Evolutionary conservation across 2,329 filamentous ascomycete species (phyloP).

Genomic region (Alternaria viburni): DNA sequence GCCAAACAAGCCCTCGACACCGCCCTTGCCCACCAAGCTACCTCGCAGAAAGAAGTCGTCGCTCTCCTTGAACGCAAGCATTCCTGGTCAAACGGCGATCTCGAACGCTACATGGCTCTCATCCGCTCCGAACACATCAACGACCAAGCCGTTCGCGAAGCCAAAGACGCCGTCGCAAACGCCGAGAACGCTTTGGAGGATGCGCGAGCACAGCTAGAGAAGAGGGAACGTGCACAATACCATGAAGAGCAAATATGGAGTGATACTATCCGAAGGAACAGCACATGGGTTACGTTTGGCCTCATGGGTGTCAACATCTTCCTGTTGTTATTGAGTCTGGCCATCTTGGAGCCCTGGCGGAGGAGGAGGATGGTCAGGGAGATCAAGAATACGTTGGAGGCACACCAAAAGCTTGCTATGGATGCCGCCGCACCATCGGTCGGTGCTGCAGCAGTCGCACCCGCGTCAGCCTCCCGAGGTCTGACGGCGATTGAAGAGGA

Average conservation of each 20-base stretch:
- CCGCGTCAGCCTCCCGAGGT: background rate
- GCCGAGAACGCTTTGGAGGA: slow-evolving; percentile 83
- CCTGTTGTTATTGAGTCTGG: slow-evolving; percentile 83
- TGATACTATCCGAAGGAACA: slow-evolving; percentile 93
- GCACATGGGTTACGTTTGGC: slow-evolving; percentile 98
- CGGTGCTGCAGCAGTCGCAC: slow-evolving; percentile 4
- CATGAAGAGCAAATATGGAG: slow-evolving; percentile 99
- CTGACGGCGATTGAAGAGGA: slow-evolving; percentile 23
- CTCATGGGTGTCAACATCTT: slow-evolving; percentile 97
- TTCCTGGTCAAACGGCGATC: slow-evolving; percentile 82
- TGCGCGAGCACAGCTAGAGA: slow-evolving; percentile 75
- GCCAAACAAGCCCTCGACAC: slow-evolving; percentile 79
- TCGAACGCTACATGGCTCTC: slow-evolving; percentile 92
- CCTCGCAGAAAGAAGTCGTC: slow-evolving; percentile 94
- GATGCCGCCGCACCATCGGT: slow-evolving; percentile 15
- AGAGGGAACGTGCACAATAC: slow-evolving; percentile 86
- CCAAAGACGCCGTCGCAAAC: slow-evolving; percentile 73
- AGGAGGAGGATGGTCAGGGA: slow-evolving; percentile 80
- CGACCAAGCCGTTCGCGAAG: slow-evolving; percentile 78
- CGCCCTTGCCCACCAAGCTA: slow-evolving; percentile 82
- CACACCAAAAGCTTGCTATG: slow-evolving; percentile 32
- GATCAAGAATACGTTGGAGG: slow-evolving; percentile 55
- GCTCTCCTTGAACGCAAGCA: slow-evolving; percentile 92
- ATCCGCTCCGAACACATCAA: slow-evolving; percentile 94
- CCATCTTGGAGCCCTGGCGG: slow-evolving; percentile 93